Base-by-base conservation (phyloP, 306 rosid genomes). In the Dalbergia cochinchinensis region DNA sequence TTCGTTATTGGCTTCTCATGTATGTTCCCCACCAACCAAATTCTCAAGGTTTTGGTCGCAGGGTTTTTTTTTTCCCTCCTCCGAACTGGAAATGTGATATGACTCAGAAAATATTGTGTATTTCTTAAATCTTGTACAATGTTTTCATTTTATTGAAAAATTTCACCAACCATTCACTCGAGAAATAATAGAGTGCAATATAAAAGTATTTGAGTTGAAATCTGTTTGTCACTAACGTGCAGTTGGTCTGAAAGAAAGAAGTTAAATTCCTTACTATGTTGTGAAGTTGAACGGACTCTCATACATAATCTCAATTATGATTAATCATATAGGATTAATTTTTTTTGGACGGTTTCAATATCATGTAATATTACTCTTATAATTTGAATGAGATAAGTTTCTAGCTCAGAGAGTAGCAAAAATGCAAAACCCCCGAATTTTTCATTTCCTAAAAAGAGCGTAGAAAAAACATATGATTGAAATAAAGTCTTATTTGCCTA, bases 201-300 rank as follows among this genome's bases (percentile, higher is more conserved):
- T 80, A 59, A 76, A 63, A 16, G 18, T 11, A 9, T 61, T 31
- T 11, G 42, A 76, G 78, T 82, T 68, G 70, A 82, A 77, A 41
- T 82, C 69, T 33, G 41, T 37, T 37, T 37, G 41, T 37, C 41
- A 37, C 1, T 37, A 37, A 37, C 41, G 41, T 37, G 41, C 7
- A 1, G 5, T 37, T 4, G 7, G 7, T 6, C 7, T 26, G 41
- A 37, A 37, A 5, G 41, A 37, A 37, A 37, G 41, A 6, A 37
- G 41, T 37, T 6, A 37, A 37, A 37, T 4, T 37, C 41, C 41
- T 37, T 6, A 37, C 1, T 1, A 5, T 37, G 7, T 6, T 37
- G 7, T 37, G 5, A 4, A 0, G 41, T 37, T 37, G 41, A 6
- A 37, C 7, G 41, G 41, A 7, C 41, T 37, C 41, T 37, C 41